These are phyloP conservation scores for Trichoderma erinaceum DNA, from an alignment of 495 filamentous ascomycete species.

Conservation along the genomic window DNA sequence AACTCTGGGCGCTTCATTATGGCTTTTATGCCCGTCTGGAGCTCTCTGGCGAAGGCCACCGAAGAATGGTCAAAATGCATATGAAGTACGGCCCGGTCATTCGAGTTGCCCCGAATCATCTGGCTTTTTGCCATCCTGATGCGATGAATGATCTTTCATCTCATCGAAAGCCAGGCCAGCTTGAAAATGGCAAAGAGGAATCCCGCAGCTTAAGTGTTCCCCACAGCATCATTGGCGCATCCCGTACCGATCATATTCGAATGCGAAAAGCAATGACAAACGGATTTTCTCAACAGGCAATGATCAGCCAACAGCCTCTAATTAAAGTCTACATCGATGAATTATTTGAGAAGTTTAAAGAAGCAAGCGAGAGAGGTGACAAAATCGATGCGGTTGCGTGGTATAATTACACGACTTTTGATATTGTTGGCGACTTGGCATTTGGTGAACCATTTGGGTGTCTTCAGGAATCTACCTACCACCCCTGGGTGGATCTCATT, in stretches of 20 bases:
- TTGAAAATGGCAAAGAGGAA: neutral
- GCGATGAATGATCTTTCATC: neutral
- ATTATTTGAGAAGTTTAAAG: neutral
- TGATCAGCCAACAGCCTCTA: neutral
- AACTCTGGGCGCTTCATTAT: neutral
- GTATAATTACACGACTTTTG: constrained; percentile 54
- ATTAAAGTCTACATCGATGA: neutral
- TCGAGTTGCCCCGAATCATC: neutral
- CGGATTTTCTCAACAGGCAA: neutral
- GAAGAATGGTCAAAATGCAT: neutral
- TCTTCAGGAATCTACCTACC: constrained; percentile 30
- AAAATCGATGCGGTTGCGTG: constrained; percentile 29
- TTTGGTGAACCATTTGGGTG: constrained; percentile 54
- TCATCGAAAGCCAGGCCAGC: neutral
- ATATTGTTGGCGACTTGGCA: constrained; percentile 53
- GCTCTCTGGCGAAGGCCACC: neutral
- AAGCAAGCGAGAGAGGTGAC: neutral
- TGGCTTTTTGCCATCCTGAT: neutral
- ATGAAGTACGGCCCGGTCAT: constrained; percentile 5
- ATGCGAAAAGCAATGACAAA: neutral
- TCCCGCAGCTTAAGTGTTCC: neutral
- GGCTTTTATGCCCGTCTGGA: neutral
- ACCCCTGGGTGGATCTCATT: constrained; percentile 36
- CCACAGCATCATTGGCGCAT: constrained; percentile 8
- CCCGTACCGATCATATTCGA: neutral